phyloP scores from a whole-genome alignment of 1,284 basidiomycete genomes.

The Anthracocystis walkeri region DNA sequence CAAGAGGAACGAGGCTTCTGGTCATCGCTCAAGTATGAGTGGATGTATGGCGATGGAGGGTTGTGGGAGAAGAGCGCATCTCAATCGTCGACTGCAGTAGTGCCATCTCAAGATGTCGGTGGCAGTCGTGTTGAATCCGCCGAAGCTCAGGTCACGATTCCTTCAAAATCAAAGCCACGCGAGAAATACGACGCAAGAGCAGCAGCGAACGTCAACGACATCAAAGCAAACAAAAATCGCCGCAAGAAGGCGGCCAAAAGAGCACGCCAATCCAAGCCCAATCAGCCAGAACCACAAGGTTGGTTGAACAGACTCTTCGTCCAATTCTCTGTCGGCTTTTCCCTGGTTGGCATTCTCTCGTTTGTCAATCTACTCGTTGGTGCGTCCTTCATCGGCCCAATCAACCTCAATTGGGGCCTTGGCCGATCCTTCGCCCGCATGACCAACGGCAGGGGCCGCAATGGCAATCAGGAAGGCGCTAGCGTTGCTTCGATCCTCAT shows the following conservation, averaged over 20 bases:
- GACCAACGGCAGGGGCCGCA: slow-evolving; percentile 32
- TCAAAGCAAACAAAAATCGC: slow-evolving; percentile 12
- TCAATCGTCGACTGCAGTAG: neutral
- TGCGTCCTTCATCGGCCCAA: slow-evolving; percentile 43
- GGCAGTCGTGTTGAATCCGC: no score
- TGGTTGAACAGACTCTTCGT: slow-evolving; percentile 36
- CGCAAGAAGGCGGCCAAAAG: slow-evolving; percentile 6
- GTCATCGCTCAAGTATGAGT: slow-evolving; percentile 44
- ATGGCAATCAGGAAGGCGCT: slow-evolving; percentile 41
- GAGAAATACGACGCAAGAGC: slow-evolving; percentile 38
- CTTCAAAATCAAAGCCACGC: slow-evolving; percentile 8
- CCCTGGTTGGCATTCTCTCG: slow-evolving; percentile 51
- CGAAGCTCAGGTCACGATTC: neutral
- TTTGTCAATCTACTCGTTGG: slow-evolving; percentile 55
- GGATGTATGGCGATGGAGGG: slow-evolving; percentile 54
- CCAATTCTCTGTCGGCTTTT: slow-evolving; percentile 57
- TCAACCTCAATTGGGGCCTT: slow-evolving; percentile 57
- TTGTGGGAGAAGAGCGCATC: slow-evolving; percentile 29
- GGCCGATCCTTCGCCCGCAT: slow-evolving; percentile 55
- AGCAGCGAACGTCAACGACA: slow-evolving; percentile 17
- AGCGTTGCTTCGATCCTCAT: slow-evolving; percentile 50
- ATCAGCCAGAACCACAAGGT: slow-evolving; percentile 11
- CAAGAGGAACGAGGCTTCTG: slow-evolving; percentile 31
- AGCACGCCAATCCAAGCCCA: neutral
- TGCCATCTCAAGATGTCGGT: neutral